phyloP scores from a whole-genome alignment of 2,329 filamentous ascomycete species.

The Aotearoamyces nothofagi region DNA sequence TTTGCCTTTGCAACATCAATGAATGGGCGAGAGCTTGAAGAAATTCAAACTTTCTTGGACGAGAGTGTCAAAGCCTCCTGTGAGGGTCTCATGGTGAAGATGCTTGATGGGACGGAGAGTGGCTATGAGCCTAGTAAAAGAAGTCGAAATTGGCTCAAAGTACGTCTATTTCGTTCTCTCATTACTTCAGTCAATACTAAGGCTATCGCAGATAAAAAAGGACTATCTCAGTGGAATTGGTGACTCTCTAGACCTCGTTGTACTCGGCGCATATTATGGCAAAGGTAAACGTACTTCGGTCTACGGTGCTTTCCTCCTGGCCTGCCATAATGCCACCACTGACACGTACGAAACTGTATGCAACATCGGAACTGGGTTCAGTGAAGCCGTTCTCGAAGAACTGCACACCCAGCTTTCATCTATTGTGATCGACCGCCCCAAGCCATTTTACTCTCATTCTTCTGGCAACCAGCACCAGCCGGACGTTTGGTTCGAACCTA shows the following conservation, averaged over 20 bases:
- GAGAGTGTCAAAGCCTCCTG: slow-evolving; percentile 93
- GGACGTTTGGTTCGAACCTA: slow-evolving; percentile 96
- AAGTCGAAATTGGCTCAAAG: slow-evolving; percentile 96
- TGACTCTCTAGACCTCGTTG: slow-evolving; percentile 91
- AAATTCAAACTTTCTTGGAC: slow-evolving; percentile 84
- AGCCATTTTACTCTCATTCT: slow-evolving; percentile 88
- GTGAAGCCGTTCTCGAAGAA: slow-evolving; percentile 82
- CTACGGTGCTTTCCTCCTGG: slow-evolving; percentile 89
- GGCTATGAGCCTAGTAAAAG: slow-evolving; percentile 94
- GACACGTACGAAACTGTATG: slow-evolving; percentile 91
- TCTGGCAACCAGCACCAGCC: slow-evolving; percentile 80
- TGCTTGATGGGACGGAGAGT: slow-evolving; percentile 86
- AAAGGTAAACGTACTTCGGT: slow-evolving; percentile 91
- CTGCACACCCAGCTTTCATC: slow-evolving; percentile 62
- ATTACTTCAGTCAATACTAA: not conserved
- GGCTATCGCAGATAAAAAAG: slow-evolving; percentile 63
- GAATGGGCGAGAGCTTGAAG: slow-evolving; percentile 77
- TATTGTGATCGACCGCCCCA: slow-evolving; percentile 74
- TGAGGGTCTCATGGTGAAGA: slow-evolving; percentile 98
- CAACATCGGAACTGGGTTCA: slow-evolving; percentile 97
- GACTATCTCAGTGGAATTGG: slow-evolving; percentile 90
- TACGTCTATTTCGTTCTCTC: slow-evolving; percentile 21
- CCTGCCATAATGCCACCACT: slow-evolving; percentile 70
- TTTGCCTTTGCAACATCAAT: slow-evolving; percentile 81
- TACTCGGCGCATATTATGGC: slow-evolving; percentile 86